Conservation (phyloP, 805 yeast genomes). For the Suhomyces vadensis region DNA sequence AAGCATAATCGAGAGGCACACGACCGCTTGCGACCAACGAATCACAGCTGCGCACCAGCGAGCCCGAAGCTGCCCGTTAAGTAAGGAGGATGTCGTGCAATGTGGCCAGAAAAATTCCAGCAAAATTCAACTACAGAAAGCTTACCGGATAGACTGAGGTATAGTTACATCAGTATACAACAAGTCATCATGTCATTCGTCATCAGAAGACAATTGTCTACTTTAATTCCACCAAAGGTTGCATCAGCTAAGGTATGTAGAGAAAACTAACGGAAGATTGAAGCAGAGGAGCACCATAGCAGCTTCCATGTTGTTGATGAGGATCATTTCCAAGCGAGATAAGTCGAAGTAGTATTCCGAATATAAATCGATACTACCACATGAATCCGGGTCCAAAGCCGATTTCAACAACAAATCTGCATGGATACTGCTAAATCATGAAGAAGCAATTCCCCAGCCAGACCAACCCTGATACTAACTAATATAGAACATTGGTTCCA, state of each 20-base stretch:
- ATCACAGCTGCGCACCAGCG: slow-evolving; percentile 18
- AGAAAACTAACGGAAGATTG: too few species aligned
- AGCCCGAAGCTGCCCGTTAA: slow-evolving; percentile 7
- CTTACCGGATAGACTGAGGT: not conserved
- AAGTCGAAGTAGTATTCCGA: too few species aligned
- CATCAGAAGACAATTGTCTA: slow-evolving; percentile 89
- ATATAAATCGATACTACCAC: too few species aligned
- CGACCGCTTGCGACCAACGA: slow-evolving; percentile 12
- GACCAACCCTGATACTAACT: too few species aligned
- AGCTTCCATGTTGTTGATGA: too few species aligned
- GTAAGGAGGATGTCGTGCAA: slow-evolving; percentile 4
- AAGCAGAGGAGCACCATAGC: not conserved
- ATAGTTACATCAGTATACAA: not conserved
- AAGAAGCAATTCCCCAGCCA: too few species aligned
- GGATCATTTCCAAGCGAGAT: too few species aligned
- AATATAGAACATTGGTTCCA: slow-evolving; percentile 79
- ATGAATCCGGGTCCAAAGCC: too few species aligned
- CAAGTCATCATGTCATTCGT: slow-evolving; percentile 67
- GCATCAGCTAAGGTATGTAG: slow-evolving; percentile 80
- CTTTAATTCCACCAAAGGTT: slow-evolving; percentile 97
- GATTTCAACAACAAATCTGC: too few species aligned
- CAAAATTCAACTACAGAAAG: slow-evolving; percentile 3
- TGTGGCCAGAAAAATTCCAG: slow-evolving; percentile 4
- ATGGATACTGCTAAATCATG: too few species aligned
- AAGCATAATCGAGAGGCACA: not conserved